Evolutionary conservation across 352 stramenopile species (phyloP), one percentile per base, ranked within the genome.

Genomic region (Phytophthora litchii): DNA sequence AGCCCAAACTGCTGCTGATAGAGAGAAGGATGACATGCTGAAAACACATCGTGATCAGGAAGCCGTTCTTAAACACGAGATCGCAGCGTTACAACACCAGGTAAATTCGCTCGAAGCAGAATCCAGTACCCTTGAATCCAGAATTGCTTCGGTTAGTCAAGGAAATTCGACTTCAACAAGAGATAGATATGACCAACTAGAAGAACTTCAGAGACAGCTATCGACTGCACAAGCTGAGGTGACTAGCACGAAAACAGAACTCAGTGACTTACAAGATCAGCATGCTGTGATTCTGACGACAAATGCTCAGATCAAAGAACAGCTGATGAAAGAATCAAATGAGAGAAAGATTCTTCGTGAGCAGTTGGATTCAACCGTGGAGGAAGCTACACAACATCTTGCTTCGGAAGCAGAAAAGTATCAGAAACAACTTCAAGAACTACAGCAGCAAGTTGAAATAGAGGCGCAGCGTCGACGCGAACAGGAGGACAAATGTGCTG

Each of bases 241-340:
- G 20, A 17, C 34, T 9, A 66, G 14, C 23, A 34, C 67, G 3
- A 74, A 80, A 46, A 48, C 19, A 6, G 64, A 74, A n/a, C 35
- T 75, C 8, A 57, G 38, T 20, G 71, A 80, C n/a, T 44, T 80
- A 7, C 70, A 80, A 43, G 75, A 85, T 7, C 49, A 76, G 32
- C 21, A 78, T 3, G 34, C 44, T 6, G 71, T 85, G 36, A 61
- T 76, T 5, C 36, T 43, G 9, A 85, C 62, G 32, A 85, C 72
- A 3, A 85, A 85, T 37, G 36, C 41, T 38, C 74, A 85, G 41
- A 66, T 83, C 42, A 85, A 85, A 21, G 71, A 80, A 37, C 72
- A 83, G 8, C 45, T 85, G n/a, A 53, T 80, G 47, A 82, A 85
- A 52, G 75, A 83, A 29, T 74, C 61, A 21, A 78, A 83, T 19